A percentile compares a stretch with the other conserved stretches of the same genome.
These are phyloP conservation scores for Coemansia sp. DNA, from an alignment of 192 early-diverging fungal species.

Conservation along the genomic window DNA sequence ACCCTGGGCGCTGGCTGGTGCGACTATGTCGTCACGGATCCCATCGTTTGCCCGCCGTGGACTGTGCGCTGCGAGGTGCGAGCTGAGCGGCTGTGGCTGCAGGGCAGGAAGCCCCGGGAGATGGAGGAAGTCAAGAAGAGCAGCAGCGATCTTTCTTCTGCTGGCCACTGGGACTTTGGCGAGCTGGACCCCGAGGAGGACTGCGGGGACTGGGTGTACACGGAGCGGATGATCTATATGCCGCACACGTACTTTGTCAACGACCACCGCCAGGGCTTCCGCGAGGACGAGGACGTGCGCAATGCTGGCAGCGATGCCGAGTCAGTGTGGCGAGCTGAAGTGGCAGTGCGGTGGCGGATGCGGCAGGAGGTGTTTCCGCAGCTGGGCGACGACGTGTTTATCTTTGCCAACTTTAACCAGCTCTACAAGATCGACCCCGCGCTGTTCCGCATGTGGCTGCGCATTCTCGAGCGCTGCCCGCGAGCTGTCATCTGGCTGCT, in stretches of 20 bases:
- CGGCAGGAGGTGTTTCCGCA: constrained; percentile 82
- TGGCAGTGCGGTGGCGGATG: constrained; percentile 79
- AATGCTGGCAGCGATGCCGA: constrained; percentile 38
- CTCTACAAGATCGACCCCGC: constrained; percentile 93
- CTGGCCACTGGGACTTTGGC: constrained; percentile 34
- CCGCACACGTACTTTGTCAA: constrained; percentile 93
- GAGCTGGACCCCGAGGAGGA: constrained; percentile 53
- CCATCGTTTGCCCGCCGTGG: constrained; percentile 69
- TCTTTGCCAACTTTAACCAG: constrained; percentile 97
- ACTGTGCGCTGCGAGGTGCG: constrained; percentile 62
- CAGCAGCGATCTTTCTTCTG: background rate
- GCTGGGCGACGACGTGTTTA: constrained; percentile 76
- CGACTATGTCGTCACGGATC: constrained; percentile 78
- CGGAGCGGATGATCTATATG: constrained; percentile 88
- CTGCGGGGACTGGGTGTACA: constrained; percentile 67
- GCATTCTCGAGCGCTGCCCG: constrained; percentile 76
- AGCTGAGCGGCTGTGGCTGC: constrained; percentile 37
- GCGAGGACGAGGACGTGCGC: constrained; percentile 65
- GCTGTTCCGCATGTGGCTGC: constrained; percentile 82
- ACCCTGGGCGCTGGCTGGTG: constrained; percentile 85
- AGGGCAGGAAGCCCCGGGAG: constrained; percentile 13
- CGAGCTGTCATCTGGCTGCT: constrained; percentile 88
- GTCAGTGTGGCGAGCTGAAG: constrained; percentile 70
- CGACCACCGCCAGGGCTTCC: constrained; percentile 89
- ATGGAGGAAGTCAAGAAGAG: constrained; percentile 27